phyloP scores from a whole-genome alignment of 345 rosid genomes.

The Lagerstroemia speciosa region DNA sequence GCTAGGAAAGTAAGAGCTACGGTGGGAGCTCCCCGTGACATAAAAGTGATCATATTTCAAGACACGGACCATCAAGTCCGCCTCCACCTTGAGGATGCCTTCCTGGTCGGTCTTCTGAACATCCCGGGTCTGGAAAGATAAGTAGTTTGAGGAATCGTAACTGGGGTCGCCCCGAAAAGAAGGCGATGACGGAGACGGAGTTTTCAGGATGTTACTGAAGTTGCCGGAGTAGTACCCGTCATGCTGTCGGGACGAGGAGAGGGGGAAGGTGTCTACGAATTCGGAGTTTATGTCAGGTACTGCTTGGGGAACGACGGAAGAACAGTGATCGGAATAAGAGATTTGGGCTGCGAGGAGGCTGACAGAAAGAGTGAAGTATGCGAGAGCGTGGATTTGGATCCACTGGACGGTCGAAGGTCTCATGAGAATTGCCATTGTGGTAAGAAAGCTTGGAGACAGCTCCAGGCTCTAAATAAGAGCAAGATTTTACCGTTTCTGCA shows the following conservation, averaged over 20 bases:
- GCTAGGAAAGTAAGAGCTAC: neutral
- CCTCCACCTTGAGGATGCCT: slow-evolving; percentile 15
- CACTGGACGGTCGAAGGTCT: slow-evolving; percentile 2
- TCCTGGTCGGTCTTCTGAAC: slow-evolving; percentile 9
- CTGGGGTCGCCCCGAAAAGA: neutral
- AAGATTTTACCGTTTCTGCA: neutral
- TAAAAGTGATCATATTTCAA: neutral
- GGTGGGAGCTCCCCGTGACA: neutral
- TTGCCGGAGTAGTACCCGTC: slow-evolving; percentile 17
- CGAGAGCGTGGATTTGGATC: neutral
- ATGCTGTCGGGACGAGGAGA: neutral
- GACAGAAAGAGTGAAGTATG: neutral
- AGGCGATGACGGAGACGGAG: neutral
- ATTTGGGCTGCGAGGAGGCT: neutral
- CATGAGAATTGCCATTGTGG: neutral
- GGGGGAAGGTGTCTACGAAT: neutral
- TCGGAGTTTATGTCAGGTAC: neutral
- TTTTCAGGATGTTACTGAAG: neutral
- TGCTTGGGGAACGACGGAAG: slow-evolving; percentile 19
- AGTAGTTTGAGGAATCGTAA: slow-evolving; percentile 1
- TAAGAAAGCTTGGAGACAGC: neutral
- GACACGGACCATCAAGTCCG: slow-evolving; percentile 5
- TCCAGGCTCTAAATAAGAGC: neutral
- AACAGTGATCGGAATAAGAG: slow-evolving; percentile 24
- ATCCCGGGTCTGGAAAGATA: neutral